Base-by-base conservation (phyloP, 345 rosid species). In the Garcia nutans region DNA sequence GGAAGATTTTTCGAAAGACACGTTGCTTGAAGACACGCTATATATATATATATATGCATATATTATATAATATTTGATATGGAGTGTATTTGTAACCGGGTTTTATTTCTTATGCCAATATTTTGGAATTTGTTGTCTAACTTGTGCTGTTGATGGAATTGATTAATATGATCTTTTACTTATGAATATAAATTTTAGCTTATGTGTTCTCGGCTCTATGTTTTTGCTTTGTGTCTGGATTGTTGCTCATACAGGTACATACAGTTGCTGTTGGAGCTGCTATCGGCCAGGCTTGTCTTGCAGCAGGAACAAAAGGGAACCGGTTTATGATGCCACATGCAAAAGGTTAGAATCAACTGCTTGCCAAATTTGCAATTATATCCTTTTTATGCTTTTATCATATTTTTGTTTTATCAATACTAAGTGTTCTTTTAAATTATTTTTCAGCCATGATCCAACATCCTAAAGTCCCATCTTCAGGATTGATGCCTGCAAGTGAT, bases 271-370 rank as follows among this genome's bases (percentile, higher is more conserved):
- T 91, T 49, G 97, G 97, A 62, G 88, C 88, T 75, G 97, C 98
- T 72, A 83, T 87, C 20, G 98, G 98, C 63, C 91, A 89, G 55
- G 94, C 97, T 65, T 90, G 96, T 80, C 81, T 91, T 70, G 90
- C 98, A 52, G 88, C 99, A 10, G 99, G 99, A 37, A 84, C 89
- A 42, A 87, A 87, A 87, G 98, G 97, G 74, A 87, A 88, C 72
- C 87, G 99, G 59, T 93, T 82, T 81, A 91, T 91, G 96, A 85
- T 91, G 94, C 96, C 94, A 41, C 94, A 92, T 82, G 86, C 99
- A 62, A 91, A 86, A 91, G 90, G 99, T 93, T 82, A 70, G 78
- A 59, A 54, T 20, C 71, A 56, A 33, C 23, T 65, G 17, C 60
- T 74, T 58, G 10, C 37, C 65, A 56, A 64, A 31, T 49, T 15